Base-by-base conservation (phyloP, 2,329 filamentous ascomycete genomes). In the Canariomyces notabilis region DNA sequence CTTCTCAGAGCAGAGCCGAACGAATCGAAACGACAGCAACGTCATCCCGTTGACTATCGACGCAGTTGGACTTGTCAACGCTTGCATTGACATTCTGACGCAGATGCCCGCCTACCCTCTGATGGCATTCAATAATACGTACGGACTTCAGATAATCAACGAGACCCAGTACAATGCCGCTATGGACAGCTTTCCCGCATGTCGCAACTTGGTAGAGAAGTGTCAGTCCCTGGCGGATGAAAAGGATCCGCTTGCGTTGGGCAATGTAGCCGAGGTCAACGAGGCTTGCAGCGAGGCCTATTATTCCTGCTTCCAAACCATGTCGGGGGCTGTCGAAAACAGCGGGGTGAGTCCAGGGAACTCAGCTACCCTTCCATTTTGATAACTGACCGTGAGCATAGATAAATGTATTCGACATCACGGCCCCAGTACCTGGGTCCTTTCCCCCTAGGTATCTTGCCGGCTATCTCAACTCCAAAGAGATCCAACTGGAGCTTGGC, bases 51-150 rank as follows among this genome's bases (percentile, higher is more conserved):
- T 77, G 42, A 67, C 70, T 20, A 64, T 80, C n/a, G 67, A 76
- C 9, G 72, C 75, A 0, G 65, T 82, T 7, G 73, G 75, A 12
- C 70, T 82, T 50, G 74, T 78, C 61, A 80, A 80, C 56, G 76
- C 74, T 20, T 78, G 74, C 65, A 70, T 77, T 48, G 76, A 81
- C 52, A 61, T 68, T 7, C 58, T 60, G 12, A 52, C 63, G 2
- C 70, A 74, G 50, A 67, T 70, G 43, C 66, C 70, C 6, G 59
- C 64, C 3, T 71, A 72, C 50, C 62, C 71, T 6, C 64, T 68
- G 15, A 74, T 68, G 44, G 66, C 67, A 7, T 66, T 67, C 53
- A 72, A 73, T 53, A 76, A 75, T 55, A 62, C 63, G 0, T 65
- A 66, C 52, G 53, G 58, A 7, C 32, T 57, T 19, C 51, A 58